These are phyloP conservation scores for Exobasidium cylindrosporum DNA, from an alignment of 1,284 basidiomycete species.

Conservation along the genomic window DNA sequence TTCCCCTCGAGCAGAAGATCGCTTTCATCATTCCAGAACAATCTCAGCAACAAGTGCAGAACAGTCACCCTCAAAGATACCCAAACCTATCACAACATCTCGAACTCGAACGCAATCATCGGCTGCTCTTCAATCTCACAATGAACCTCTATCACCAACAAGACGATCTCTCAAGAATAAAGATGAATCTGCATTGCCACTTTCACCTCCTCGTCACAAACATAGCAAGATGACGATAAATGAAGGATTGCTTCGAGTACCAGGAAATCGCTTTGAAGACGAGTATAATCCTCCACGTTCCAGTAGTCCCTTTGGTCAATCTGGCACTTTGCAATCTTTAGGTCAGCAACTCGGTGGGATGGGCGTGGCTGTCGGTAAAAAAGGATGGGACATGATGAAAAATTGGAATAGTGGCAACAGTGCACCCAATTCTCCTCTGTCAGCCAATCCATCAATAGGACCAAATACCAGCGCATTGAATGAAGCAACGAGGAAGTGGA, in stretches of 20 bases:
- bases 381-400: slow-evolving; percentile 40
- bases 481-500: slow-evolving; percentile 34
- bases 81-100: no score
- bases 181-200: neutral
- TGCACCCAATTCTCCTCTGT: slow-evolving; percentile 11
- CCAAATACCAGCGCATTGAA: slow-evolving; percentile 19
- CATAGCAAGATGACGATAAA: neutral
- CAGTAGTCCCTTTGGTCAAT: slow-evolving; percentile 7
- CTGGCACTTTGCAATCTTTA: slow-evolving; percentile 25
- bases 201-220: neutral
- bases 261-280: neutral
- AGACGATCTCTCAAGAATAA: no score
- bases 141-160: no score
- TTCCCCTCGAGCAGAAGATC: no score
- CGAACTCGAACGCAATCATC: no score
- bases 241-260: neutral
- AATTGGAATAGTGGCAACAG: slow-evolving; percentile 9
- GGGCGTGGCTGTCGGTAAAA: slow-evolving; percentile 36
- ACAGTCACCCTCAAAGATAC: no score
- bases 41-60: no score
- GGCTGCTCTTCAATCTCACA: no score
- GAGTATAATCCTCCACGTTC: neutral
- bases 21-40: no score
- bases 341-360: slow-evolving; percentile 24
- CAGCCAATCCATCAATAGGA: slow-evolving; percentile 8